Base-by-base conservation (phyloP, 257 asterid genomes). In the Scutellaria minor region DNA sequence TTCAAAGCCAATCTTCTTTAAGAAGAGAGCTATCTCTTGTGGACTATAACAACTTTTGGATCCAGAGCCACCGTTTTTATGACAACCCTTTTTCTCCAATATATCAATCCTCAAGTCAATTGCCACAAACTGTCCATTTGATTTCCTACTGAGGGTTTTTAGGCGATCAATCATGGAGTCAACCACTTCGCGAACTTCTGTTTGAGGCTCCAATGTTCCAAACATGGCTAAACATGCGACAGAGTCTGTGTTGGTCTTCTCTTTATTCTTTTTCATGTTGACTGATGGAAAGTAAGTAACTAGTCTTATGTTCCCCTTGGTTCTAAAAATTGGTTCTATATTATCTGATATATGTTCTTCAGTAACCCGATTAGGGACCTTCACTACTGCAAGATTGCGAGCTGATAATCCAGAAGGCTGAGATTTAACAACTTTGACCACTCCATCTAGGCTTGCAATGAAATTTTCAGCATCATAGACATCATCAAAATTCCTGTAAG, bases 161-260 rank as follows among this genome's bases (percentile, higher is more conserved):
- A 92, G 86, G 66, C 98, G 95, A 70, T 84, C 95, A 57, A 87
- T 72, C 89, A 90, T 88, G 7, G 96, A 90, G 66, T 95, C 96
- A 78, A 95, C 91, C 42, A 90, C 96, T 84, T 88, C 97, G 44
- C 85, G 87, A 10, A 94, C 90, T 77, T 88, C 88, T 15, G 88
- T 74, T 70, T 90, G 96, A 67, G 95, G 93, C 80, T 88, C 90
- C 59, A 94, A 77, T 12, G 93, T 79, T 65, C 85, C 99, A 87
- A 89, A 94, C 99, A 90, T 95, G 81, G 90, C 96, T 82, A 95
- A 79, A 78, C 99, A 95, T 37, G 96, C 90, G 76, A 85, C 72
- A 14, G 96, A 85, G 74, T 90, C 87, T 15, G 86, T 66, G 56
- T 78, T 87, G 73, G 79, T 85, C 46, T 57, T 80, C 80, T 82